These are phyloP conservation scores for Phaeoacremonium minimum DNA, from an alignment of 2,329 filamentous ascomycete species.

Conservation along the genomic window DNA sequence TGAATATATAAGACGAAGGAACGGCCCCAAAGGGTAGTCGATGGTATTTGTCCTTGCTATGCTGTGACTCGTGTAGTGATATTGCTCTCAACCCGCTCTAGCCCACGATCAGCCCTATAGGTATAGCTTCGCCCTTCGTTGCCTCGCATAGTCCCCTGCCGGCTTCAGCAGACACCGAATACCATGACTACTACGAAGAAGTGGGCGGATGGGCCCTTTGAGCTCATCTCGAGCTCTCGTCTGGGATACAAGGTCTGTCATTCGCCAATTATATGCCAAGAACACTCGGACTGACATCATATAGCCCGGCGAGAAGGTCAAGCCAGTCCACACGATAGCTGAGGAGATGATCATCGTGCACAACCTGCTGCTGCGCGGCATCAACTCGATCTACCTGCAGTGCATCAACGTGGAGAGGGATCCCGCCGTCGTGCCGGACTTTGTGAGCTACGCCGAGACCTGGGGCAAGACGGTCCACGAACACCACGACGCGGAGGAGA, in stretches of 20 bases:
- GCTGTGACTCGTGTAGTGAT: no score
- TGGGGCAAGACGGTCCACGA: conserved; percentile 17
- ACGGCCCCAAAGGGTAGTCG: no score
- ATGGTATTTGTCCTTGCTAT: no score
- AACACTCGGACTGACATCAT: not conserved
- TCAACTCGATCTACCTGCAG: conserved; percentile 21
- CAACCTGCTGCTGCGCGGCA: conserved; percentile 20
- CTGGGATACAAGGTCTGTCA: conserved; percentile 16
- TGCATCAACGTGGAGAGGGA: conserved; percentile 16
- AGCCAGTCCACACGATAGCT: conserved; percentile 15
- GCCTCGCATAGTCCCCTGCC: no score
- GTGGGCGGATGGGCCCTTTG: conserved; percentile 28
- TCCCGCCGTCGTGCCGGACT: conserved; percentile 18
- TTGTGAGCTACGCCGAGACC: conserved; percentile 18
- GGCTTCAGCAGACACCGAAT: no score
- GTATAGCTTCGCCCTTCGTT: no score
- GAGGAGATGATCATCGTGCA: conserved; percentile 26
- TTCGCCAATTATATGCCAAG: not conserved
- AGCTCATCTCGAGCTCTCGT: conserved; percentile 19
- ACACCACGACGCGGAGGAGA: conserved; percentile 28
- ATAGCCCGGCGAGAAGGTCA: conserved; percentile 13
- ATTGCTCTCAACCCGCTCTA: no score
- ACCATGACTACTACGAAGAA: conserved; percentile 10
- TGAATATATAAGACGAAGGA: no score
- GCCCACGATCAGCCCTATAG: no score